Conservation (phyloP, 2,329 filamentous ascomycete species). For the Phaeosphaeriaceae sp. region DNA sequence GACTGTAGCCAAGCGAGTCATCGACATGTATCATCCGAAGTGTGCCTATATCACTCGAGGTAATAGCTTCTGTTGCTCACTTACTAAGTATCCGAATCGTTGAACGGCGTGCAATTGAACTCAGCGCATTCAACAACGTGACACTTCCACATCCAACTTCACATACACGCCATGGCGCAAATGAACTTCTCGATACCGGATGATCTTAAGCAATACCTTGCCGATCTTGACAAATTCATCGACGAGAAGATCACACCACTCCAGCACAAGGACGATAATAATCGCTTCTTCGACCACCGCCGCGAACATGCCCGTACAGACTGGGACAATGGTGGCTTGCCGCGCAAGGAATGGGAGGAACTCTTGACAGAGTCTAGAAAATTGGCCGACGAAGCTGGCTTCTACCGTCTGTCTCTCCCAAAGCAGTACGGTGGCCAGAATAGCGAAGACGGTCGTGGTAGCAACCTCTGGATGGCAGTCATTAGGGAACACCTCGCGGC, state of each 20-base stretch:
- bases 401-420: constrained; percentile 66
- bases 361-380: constrained; percentile 58
- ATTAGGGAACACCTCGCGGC: constrained; percentile 66
- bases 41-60: constrained; percentile 11
- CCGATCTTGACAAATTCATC: constrained; percentile 65
- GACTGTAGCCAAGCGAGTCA: constrained; percentile 37
- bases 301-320: constrained; percentile 68
- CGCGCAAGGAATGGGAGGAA: constrained; percentile 65
- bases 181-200: constrained; percentile 60
- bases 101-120: constrained; percentile 2
- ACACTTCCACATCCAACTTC: neutral
- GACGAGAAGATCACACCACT: constrained; percentile 60
- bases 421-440: constrained; percentile 62
- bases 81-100: constrained; percentile 5
- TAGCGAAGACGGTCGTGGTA: constrained; percentile 50
- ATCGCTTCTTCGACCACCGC: constrained; percentile 71
- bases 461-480: constrained; percentile 69
- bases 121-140: neutral
- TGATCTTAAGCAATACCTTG: constrained; percentile 57
- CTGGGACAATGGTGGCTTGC: constrained; percentile 65
- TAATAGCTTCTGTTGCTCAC: neutral
- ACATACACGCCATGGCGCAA: constrained; percentile 2
- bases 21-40: constrained; percentile 33
- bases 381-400: constrained; percentile 65
- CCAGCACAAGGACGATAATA: constrained; percentile 64